These are phyloP conservation scores for Fonsecaea erecta DNA, from an alignment of 2,329 filamentous ascomycete species.

Conservation along the genomic window DNA sequence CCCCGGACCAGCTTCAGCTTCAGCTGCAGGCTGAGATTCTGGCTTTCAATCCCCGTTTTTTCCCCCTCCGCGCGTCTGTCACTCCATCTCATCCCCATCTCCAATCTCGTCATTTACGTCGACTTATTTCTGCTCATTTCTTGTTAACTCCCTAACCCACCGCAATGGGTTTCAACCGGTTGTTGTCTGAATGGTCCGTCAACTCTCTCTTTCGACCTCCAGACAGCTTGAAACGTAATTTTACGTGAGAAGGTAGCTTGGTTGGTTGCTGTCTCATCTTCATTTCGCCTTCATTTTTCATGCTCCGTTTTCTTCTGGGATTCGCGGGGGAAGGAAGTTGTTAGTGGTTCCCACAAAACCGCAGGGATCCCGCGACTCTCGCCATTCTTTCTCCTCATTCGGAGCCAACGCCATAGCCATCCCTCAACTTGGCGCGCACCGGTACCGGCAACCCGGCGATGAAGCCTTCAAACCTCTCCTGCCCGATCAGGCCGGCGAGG, in stretches of 20 bases:
- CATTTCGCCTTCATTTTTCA: background rate
- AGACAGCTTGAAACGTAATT: background rate
- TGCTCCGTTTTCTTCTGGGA: background rate
- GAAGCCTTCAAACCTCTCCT: slow-evolving; percentile 30
- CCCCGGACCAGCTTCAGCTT: no score
- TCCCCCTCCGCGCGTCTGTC: background rate
- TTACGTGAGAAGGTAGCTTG: background rate
- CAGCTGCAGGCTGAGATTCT: no score
- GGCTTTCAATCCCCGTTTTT: background rate
- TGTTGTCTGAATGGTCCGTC: background rate
- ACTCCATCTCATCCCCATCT: background rate
- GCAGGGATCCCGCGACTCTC: background rate
- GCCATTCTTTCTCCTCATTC: background rate
- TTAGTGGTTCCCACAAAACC: background rate
- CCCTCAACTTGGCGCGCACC: slow-evolving; percentile 31
- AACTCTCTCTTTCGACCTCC: background rate
- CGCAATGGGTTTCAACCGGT: background rate
- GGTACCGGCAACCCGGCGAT: slow-evolving; percentile 23
- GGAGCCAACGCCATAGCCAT: slow-evolving; percentile 29
- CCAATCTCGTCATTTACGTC: background rate
- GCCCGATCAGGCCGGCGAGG: slow-evolving; percentile 52
- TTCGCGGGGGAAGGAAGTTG: background rate
- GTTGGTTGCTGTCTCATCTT: background rate
- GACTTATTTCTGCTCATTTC: background rate
- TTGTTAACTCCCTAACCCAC: background rate